Evolutionary conservation across 495 filamentous ascomycete species (phyloP).

Genomic region (Tuber microsphaerosporum): DNA sequence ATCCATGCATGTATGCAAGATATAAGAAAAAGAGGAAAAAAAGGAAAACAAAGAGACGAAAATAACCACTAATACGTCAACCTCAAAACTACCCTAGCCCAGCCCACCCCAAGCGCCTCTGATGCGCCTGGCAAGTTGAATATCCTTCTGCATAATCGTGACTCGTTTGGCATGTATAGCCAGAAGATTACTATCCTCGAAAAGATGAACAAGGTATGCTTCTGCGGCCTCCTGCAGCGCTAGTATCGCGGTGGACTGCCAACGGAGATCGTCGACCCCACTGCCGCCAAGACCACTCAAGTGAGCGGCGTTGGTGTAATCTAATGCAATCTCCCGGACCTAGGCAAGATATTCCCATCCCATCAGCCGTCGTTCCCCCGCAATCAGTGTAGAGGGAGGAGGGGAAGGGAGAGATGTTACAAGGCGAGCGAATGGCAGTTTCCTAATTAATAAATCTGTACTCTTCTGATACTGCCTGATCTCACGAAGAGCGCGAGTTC

Average conservation of each 20-base stretch:
- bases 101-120: constrained; percentile 62
- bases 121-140: constrained; percentile 81
- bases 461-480: constrained; percentile 76
- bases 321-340: constrained; percentile 76
- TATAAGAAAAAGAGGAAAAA: neutral
- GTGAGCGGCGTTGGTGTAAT: constrained; percentile 43
- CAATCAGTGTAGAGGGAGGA: neutral
- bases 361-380: constrained; percentile 18
- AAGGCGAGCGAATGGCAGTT: constrained; percentile 78
- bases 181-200: constrained; percentile 92
- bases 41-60: neutral
- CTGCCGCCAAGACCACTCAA: constrained; percentile 46
- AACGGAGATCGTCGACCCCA: constrained; percentile 60
- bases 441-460: constrained; percentile 71
- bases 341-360: constrained; percentile 38
- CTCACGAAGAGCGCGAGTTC: constrained; percentile 76
- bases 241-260: constrained; percentile 85
- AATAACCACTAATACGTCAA: constrained; percentile 8
- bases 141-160: constrained; percentile 96
- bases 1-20: constrained; percentile 14
- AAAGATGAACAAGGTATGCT: constrained; percentile 86
- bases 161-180: constrained; percentile 93
- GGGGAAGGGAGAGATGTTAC: constrained; percentile 47
- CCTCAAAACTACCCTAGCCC: constrained; percentile 42
- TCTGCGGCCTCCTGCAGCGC: constrained; percentile 89